These are phyloP conservation scores for Stachybotrys chlorohalonatus DNA, from an alignment of 2,329 filamentous ascomycete genomes.

Conservation along the genomic window DNA sequence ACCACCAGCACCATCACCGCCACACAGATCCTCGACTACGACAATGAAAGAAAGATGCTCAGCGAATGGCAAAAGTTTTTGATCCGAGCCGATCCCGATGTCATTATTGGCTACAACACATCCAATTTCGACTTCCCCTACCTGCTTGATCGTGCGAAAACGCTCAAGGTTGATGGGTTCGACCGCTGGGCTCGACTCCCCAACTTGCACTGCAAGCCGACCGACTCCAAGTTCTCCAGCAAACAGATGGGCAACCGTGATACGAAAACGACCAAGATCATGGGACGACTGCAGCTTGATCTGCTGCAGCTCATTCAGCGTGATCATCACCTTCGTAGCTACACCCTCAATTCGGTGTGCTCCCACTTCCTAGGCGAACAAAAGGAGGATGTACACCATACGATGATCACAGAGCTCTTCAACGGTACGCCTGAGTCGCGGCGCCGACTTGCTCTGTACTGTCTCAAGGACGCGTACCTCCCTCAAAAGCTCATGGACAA, in stretches of 20 bases:
- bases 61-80: conserved; percentile 86
- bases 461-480: conserved; percentile 92
- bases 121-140: conserved; percentile 98
- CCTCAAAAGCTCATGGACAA: conserved; percentile 95
- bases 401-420: conserved; percentile 97
- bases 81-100: conserved; percentile 83
- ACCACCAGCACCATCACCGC: conserved; percentile 90
- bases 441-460: conserved; percentile 87
- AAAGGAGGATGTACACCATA: conserved; percentile 97
- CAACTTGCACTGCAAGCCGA: conserved; percentile 60
- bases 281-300: conserved; percentile 87
- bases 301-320: conserved; percentile 90
- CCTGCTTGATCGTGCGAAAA: conserved; percentile 75
- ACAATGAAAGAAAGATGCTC: conserved; percentile 82
- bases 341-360: conserved; percentile 93
- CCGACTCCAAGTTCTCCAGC: conserved; percentile 81
- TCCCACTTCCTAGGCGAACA: conserved; percentile 94
- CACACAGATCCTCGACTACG: conserved; percentile 80
- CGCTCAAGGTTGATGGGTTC: conserved; percentile 72
- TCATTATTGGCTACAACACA: conserved; percentile 99
- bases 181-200: conserved; percentile 81
- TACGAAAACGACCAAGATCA: conserved; percentile 89
- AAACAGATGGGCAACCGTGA: conserved; percentile 98
- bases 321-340: conserved; percentile 91
- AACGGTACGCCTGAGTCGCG: conserved; percentile 93